Evolutionary conservation across 179 eudicot genomes (phyloP).

Genomic region (Silene coronaria): DNA sequence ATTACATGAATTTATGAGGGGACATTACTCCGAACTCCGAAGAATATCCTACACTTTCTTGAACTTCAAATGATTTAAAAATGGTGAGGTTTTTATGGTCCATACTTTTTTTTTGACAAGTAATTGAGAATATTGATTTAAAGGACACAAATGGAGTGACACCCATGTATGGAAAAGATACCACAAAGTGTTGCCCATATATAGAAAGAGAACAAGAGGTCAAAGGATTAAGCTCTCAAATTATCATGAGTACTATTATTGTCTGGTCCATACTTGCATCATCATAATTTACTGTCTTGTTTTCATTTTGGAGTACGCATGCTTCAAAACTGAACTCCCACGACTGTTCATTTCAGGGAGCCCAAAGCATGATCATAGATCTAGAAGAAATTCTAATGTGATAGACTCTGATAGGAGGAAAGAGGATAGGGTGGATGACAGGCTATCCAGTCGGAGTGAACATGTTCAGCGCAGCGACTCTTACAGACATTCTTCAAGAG

Average conservation of each 20-base stretch:
- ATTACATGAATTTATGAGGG: neutral
- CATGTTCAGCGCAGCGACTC: constrained; percentile 45
- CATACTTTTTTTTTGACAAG: too few relatives aligned
- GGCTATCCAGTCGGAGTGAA: constrained; percentile 33
- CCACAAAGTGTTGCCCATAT: neutral
- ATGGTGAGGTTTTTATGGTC: too few relatives aligned
- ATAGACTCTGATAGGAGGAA: constrained; percentile 37
- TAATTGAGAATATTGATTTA: too few relatives aligned
- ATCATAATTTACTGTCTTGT: constrained; percentile 13
- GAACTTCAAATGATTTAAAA: neutral
- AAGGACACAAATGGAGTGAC: too few relatives aligned
- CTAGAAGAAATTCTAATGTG: constrained; percentile 39
- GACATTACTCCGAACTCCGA: neutral
- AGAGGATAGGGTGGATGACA: constrained; percentile 43
- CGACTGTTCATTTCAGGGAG: constrained; percentile 38
- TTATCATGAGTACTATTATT: neutral
- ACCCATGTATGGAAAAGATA: neutral
- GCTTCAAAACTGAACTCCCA: constrained; percentile 8
- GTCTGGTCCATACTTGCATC: neutral
- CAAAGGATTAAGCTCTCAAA: neutral
- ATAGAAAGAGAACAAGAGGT: too few relatives aligned
- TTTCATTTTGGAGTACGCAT: constrained; percentile 9
- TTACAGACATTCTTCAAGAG: constrained; percentile 43
- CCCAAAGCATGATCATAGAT: constrained; percentile 35
- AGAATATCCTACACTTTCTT: neutral